Base-by-base conservation (phyloP, 2,329 filamentous ascomycete species). In the Claviceps maximensis region DNA sequence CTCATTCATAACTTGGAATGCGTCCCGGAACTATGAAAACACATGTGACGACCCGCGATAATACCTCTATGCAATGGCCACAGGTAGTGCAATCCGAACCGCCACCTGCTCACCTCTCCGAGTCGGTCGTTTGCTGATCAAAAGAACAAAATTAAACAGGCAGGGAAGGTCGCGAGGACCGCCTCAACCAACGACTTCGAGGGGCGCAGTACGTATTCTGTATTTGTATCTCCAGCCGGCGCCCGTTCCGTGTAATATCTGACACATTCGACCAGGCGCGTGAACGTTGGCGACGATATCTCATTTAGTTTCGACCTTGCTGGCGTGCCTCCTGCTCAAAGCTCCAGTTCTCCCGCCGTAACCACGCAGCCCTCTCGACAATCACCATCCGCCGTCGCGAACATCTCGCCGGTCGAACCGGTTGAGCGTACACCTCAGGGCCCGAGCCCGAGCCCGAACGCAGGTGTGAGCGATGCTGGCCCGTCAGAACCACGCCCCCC, bases 171-270 rank as follows among this genome's bases (percentile, higher is more conserved):
- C 78, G 80, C 59, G 77, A 79, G 59, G 79, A 82, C 63, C 78
- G 79, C 61, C 74, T 83, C 69, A 78, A 80, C 57, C 75, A 82
- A 68, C 80, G 81, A 62, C 76, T 84, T 63, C 79, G 81, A 56
- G 81, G 81, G 56, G 80, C 80, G 44, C 78, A 79, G 80, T 82
- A 72, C 58, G 76, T 65, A 13, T 29, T 2, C 15, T 10, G 31
- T 2, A 19, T n/a, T 44, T 21, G n/a, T n/a, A n/a, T n/a, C n/a
- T 7, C 5, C 29, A 19, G 4, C 3, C 23, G 15, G 8, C 2
- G 4, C 12, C 2, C 38, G 3, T 21, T n/a, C n/a, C 17, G 1
- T n/a, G 47, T 49, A 55, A 46, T 54, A 48, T 36, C 13, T 56
- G 49, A 58, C 58, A 47, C 27, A 45, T 17, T 17, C 5, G 12